Evolutionary conservation across 1,284 basidiomycete species (phyloP), one percentile per base, ranked within the genome.

Genomic region (Fereydounia khargensis): DNA sequence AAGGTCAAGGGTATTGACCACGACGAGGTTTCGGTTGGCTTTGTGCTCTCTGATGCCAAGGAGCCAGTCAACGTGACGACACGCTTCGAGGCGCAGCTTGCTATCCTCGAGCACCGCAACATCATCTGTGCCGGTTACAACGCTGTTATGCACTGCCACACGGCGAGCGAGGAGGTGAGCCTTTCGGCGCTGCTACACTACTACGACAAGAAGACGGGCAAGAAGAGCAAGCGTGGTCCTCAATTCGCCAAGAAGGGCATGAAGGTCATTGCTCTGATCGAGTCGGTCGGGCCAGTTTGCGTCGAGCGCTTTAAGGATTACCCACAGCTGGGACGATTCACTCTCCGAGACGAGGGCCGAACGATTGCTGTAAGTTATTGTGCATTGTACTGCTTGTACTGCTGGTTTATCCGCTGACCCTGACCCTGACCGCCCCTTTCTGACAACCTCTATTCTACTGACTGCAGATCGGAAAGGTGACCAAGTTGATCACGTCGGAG

Each of bases 181-280:
- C 39, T 75, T 38, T 37, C 44, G 6, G 68, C 63, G 24, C 49
- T 75, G 31, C 42, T 75, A 48, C 73, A 75, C 64, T 75, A 75
- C 64, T 75, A 73, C 57, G 71, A 75, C 57, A 75, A 73, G 50
- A 74, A 73, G 55, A 75, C 71, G 51, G 73, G 73, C 39, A 72
- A 70, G 47, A 75, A 75, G 70, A 65, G 61, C 46, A 63, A 66
- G 39, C 63, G 61, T 33, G 71, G 71, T 4, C 73, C 73, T 21
- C 69, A 70, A 38, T 74, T 73, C 47, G 60, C 61, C 45, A 67
- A 63, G 44, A 63, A 66, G 65, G 71, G 73, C 13, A 73, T 73
- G 70, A 74, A 74, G 60, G 62, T 74, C 42, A 73, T 73, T 24
- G 73, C 73, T 16, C 61, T 73, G 18, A 62, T 74, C 44, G 68